Base-by-base conservation (phyloP, 108 stramenopile species). In the Cylindrotheca fusiformis region DNA sequence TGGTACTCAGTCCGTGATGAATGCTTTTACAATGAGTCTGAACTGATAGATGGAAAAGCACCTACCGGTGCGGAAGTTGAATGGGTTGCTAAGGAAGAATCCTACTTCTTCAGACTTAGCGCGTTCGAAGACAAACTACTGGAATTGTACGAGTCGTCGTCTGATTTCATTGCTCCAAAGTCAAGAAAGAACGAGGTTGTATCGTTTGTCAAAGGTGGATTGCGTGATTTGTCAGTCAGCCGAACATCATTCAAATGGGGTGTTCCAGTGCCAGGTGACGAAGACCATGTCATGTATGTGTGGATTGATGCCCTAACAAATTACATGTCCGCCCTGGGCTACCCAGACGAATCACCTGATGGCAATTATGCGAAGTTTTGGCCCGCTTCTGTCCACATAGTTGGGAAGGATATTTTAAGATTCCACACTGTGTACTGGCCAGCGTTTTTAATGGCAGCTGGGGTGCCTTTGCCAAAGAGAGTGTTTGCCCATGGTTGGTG, bases 351-450 rank as follows among this genome's bases (percentile, higher is more conserved):
- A 30, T 71, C 73, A 33, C 69, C 73, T 29, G 52, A 74, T 33
- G 71, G 74, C 30, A 50, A 73, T 1, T 86, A 76, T 53, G 77
- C 66, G 24, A 85, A 83, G 55, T 87, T 61, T 69, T 97, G 97
- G 96, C 95, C 95, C 4, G 90, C 91, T 1, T 67, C 81, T 0
- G 58, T 94, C 25, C 98, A 99, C 63, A 81, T 99, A 27, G 93
- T 99, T 32, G 98, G 98, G 25, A 99, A 99, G 80, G 98, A 99
- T 79, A 99, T 99, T 74, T 68, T 98, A 32, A 72, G 97, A 32
- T 99, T 99, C 67, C 98, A 99, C 75, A 78, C 96, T 25, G 94
- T 99, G 2, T 97, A 97, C 74, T 99, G 98, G 98, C 98, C 98
- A 4, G 97, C 97, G 28, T 84, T 97, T 29, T 76, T 98, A 18